Evolutionary conservation across 2,329 filamentous ascomycete genomes (phyloP).

Genomic region (Scytalidium sp.): DNA sequence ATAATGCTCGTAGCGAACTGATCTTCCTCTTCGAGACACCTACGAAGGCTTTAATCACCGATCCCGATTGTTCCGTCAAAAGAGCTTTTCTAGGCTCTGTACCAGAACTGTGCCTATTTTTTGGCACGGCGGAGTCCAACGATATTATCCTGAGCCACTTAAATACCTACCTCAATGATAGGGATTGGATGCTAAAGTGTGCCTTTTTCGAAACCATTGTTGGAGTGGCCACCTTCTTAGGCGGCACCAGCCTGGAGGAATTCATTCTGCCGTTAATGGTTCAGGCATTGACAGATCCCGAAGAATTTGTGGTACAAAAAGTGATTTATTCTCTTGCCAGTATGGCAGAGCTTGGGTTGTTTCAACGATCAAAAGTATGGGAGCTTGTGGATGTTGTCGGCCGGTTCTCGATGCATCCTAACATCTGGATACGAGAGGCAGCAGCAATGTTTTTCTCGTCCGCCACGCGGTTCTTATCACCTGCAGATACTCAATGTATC

Average conservation of each 20-base stretch:
- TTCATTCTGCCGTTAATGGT: conserved; percentile 96
- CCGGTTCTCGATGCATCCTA: conserved; percentile 89
- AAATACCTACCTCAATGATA: conserved; percentile 95
- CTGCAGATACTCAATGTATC: conserved; percentile 81
- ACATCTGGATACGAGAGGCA: conserved; percentile 91
- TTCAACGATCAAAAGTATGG: conserved; percentile 82
- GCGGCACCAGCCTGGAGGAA: conserved; percentile 84
- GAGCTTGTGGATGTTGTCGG: conserved; percentile 81
- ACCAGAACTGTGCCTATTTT: conserved; percentile 89
- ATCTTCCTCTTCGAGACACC: conserved; percentile 82
- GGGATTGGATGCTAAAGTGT: conserved; percentile 94
- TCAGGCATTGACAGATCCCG: conserved; percentile 86
- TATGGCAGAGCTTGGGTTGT: conserved; percentile 82
- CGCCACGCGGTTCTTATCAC: conserved; percentile 70
- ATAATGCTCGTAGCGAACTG: conserved; percentile 80
- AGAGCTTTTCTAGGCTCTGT: conserved; percentile 91
- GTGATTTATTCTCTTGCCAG: conserved; percentile 84
- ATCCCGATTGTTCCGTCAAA: conserved; percentile 79
- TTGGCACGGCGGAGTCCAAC: conserved; percentile 85
- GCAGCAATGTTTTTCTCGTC: conserved; percentile 80
- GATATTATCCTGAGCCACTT: conserved; percentile 95
- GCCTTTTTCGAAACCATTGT: conserved; percentile 96
- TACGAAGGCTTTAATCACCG: conserved; percentile 86
- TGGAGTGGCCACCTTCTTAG: conserved; percentile 86
- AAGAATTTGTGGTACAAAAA: conserved; percentile 91